Evolutionary conservation across 139 green algal species (phyloP), one percentile per base, ranked within the genome.

Genomic region (Desmodesmus armatus): DNA sequence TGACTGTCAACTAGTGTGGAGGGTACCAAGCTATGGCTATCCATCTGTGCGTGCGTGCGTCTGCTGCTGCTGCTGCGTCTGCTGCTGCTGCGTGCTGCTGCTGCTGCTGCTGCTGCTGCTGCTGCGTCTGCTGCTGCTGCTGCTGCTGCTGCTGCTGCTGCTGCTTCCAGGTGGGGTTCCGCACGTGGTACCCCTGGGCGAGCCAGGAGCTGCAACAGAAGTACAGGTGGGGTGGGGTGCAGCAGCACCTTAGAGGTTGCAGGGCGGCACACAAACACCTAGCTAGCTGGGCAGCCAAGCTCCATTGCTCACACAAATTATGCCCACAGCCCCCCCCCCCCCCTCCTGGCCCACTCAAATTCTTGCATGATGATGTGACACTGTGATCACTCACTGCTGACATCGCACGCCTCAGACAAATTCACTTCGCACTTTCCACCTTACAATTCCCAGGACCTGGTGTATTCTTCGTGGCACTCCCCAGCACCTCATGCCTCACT

Each of bases 111-210:
- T 76, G 40, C 0, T 79, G 80, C 19, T 80, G 19, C 27, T 29
- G 29, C 15, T 21, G 15, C 23, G 43, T 60, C 2, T 40, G 55
- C 4, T 47, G 19, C 55, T 47, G 76, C 23, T 35, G 58, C 73
- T 65, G n/a, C 31, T 19, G 15, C 70, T 78, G 31, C 33, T 49
- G 3, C 25, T 62, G 41, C 76, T 39, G n/a, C 41, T 40, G 9
- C 27, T 35, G 58, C 27, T 39, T 31, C 13, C 90, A 93, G 91
- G 60, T 95, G 31, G 94, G 94, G 7, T 91, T 93, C 63, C 88
- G 72, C 37, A 97, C 94, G 3, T 95, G 90, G 89, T 97, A 97
- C 87, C 71, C 86, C 1, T 88, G 85, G 47, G 91, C 89, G 3
- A 88, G 91, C n/a, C 51, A 88, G 0, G 58, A 82, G 7, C 94